Percentiles rank a stretch among this genome's conserved stretches.
phyloP scores from a whole-genome alignment of 176 grass and related monocot species.

The Bothriochloa decipiens region DNA sequence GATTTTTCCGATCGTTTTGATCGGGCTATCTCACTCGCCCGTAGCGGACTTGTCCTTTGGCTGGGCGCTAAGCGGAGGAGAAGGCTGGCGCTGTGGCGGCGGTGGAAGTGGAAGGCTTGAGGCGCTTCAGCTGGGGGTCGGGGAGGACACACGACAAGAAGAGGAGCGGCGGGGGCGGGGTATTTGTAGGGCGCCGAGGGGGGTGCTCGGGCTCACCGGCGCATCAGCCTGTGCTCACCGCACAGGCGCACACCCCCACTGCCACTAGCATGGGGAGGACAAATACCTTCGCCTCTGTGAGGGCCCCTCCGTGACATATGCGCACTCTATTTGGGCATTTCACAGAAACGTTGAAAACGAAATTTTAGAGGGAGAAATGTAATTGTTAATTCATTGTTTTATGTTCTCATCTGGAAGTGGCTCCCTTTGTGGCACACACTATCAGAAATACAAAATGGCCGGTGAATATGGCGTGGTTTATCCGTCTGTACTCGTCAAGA shows the following conservation, averaged over 20 bases:
- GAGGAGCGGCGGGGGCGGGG: not conserved
- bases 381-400: not conserved
- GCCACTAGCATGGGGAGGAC: conserved; percentile 48
- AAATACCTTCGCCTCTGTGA: conserved; percentile 40
- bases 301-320: conserved; percentile 58
- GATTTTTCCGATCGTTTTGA: conserved; percentile 4
- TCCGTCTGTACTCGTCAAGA: not conserved
- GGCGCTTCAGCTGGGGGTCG: not conserved
- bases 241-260: not conserved
- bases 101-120: not conserved
- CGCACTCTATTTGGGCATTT: conserved; percentile 16
- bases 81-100: not conserved
- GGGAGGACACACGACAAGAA: conserved; percentile 46
- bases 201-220: not conserved
- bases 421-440: not conserved
- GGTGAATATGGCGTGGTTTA: not conserved
- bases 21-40: not conserved
- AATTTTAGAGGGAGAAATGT: not conserved
- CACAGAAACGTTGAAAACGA: not conserved
- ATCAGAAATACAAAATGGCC: not conserved
- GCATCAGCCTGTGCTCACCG: not conserved
- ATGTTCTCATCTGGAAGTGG: not conserved
- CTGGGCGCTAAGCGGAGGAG: not conserved
- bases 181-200: conserved; percentile 58
- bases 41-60: conserved; percentile 21